Evolutionary conservation across 2,329 filamentous ascomycete species (phyloP).

Genomic region (Didymella pomorum): DNA sequence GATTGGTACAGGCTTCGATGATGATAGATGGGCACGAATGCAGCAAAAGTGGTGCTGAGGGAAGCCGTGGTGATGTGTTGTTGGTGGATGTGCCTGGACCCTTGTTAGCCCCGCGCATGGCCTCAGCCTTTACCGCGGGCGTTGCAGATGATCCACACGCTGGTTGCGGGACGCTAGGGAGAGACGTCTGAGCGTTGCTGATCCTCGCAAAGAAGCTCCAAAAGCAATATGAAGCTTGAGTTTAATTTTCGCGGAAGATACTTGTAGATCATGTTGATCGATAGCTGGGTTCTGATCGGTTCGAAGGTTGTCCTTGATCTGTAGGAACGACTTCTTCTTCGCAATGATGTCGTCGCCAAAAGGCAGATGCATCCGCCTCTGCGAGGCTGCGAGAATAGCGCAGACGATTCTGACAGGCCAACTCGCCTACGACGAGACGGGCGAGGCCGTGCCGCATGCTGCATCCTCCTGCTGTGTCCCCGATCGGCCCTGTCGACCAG

Average conservation of each 20-base stretch:
- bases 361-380: not conserved
- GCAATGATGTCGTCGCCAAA: not conserved
- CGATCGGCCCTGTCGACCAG: constrained; percentile 17
- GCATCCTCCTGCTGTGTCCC: constrained; percentile 23
- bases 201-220: constrained; percentile 5
- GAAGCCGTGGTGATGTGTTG: constrained; percentile 21
- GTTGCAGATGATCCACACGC: constrained; percentile 14
- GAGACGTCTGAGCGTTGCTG: constrained; percentile 9
- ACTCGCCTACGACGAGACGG: constrained; percentile 12
- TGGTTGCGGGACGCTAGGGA: constrained; percentile 12
- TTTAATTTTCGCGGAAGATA: not conserved
- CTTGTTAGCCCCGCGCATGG: constrained; percentile 22
- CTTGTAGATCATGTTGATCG: not conserved
- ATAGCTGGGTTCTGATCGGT: not conserved
- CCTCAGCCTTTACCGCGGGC: constrained; percentile 18
- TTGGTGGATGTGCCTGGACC: constrained; percentile 28
- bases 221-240: constrained; percentile 9
- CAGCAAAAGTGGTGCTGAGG: constrained; percentile 21
- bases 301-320: not conserved
- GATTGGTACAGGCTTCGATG: constrained; percentile 7
- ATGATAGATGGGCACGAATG: constrained; percentile 15
- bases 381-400: constrained; percentile 4
- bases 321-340: not conserved
- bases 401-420: constrained; percentile 1
- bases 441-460: constrained; percentile 24